Conservation (phyloP, 2,329 filamentous ascomycete species). For the Aspergillus tubingensis region DNA sequence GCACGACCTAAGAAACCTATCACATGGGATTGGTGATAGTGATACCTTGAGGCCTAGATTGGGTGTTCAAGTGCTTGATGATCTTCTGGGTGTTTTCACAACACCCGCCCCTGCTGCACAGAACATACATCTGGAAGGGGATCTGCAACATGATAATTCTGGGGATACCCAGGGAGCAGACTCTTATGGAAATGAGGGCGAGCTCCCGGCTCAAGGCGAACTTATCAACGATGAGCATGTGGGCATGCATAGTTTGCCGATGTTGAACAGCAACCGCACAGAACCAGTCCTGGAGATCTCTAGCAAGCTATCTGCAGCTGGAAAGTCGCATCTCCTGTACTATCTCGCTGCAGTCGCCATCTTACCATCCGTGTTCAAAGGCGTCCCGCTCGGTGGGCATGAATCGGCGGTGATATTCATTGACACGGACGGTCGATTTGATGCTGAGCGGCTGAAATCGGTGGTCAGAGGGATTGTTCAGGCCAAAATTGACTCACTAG, state of each 20-base stretch:
- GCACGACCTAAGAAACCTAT: constrained; percentile 32
- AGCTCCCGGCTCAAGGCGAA: not conserved
- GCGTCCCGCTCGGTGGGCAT: constrained; percentile 46
- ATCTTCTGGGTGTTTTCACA: constrained; percentile 42
- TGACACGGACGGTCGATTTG: constrained; percentile 59
- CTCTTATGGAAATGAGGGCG: not conserved
- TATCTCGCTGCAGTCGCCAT: constrained; percentile 55
- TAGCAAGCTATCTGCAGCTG: constrained; percentile 52
- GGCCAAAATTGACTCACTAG: constrained; percentile 10
- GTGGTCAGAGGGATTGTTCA: constrained; percentile 32
- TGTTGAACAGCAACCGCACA: constrained; percentile 4
- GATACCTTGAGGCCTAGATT: constrained; percentile 31
- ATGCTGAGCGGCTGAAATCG: constrained; percentile 47
- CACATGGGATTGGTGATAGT: constrained; percentile 18
- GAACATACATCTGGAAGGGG: constrained; percentile 4
- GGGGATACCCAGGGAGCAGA: not conserved
- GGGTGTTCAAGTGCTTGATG: constrained; percentile 52
- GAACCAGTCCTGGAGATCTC: constrained; percentile 56
- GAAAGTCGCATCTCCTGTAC: constrained; percentile 63
- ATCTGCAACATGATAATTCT: not conserved
- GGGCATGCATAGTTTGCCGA: not conserved
- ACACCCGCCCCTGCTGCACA: constrained; percentile 18
- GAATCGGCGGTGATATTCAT: constrained; percentile 56
- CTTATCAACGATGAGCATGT: not conserved
- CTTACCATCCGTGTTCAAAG: constrained; percentile 45